Evolutionary conservation across 257 asterid genomes (phyloP).

Genomic region (Paulownia fortunei): DNA sequence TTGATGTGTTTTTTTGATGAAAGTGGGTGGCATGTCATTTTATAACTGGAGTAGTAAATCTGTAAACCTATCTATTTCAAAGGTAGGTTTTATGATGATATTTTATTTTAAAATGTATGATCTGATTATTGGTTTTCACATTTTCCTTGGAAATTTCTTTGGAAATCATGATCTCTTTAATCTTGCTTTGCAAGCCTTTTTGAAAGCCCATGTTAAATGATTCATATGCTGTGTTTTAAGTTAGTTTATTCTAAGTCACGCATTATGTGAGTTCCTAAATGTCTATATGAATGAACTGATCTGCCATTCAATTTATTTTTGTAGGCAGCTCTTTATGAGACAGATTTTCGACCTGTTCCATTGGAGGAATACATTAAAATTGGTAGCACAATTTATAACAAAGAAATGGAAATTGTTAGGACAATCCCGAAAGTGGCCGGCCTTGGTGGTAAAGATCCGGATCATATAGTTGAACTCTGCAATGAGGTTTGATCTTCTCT

Average conservation of each 20-base stretch:
- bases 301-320: slow-evolving; percentile 24
- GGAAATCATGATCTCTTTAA: background rate
- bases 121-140: background rate
- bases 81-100: background rate
- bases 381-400: slow-evolving; percentile 79
- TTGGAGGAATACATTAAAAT: slow-evolving; percentile 90
- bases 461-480: slow-evolving; percentile 93
- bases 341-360: slow-evolving; percentile 97
- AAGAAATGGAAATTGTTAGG: slow-evolving; percentile 77
- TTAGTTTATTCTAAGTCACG: background rate
- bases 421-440: slow-evolving; percentile 74
- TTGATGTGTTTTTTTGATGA: background rate
- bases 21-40: slow-evolving; percentile 20
- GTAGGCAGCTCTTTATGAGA: slow-evolving; percentile 96
- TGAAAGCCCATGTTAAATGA: background rate
- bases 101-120: background rate
- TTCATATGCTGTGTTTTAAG: background rate
- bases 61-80: background rate
- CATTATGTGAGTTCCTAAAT: background rate
- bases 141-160: background rate
- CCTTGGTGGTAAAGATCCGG: slow-evolving; percentile 95
- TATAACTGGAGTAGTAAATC: background rate
- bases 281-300: slow-evolving; percentile 25
- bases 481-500: slow-evolving; percentile 71
- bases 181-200: slow-evolving; percentile 15